Conservation (phyloP, 2,329 filamentous ascomycete species). For the Calonectria naviculata region DNA sequence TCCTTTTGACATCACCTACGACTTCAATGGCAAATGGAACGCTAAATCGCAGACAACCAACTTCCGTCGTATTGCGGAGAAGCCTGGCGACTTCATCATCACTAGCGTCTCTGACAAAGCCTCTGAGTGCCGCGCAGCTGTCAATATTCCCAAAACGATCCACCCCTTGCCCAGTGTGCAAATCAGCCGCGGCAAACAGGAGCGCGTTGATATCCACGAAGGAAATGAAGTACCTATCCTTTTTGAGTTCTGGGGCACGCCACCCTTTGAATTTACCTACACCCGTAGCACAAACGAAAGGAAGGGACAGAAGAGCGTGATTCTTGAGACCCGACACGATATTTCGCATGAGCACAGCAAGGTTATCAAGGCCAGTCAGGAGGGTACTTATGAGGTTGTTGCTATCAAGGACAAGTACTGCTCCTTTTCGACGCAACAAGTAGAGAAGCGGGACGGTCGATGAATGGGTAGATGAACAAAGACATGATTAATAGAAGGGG, state of each 20-base stretch:
- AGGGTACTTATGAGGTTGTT: slow-evolving; percentile 97
- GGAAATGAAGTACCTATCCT: slow-evolving; percentile 92
- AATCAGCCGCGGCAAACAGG: slow-evolving; percentile 85
- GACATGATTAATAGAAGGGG: slow-evolving; percentile 10
- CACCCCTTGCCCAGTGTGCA: slow-evolving; percentile 93
- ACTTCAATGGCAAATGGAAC: slow-evolving; percentile 84
- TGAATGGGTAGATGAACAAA: slow-evolving; percentile 24
- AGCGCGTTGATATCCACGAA: slow-evolving; percentile 93
- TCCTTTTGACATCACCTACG: slow-evolving; percentile 94
- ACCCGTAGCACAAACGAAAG: slow-evolving; percentile 88
- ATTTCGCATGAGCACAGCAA: slow-evolving; percentile 84
- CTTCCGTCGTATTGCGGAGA: slow-evolving; percentile 94
- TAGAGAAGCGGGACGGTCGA: slow-evolving; percentile 60
- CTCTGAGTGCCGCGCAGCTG: slow-evolving; percentile 85
- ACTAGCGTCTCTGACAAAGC: slow-evolving; percentile 89
- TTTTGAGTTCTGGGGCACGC: slow-evolving; percentile 95
- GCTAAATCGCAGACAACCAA: slow-evolving; percentile 83
- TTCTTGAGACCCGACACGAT: slow-evolving; percentile 93
- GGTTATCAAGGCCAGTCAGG: slow-evolving; percentile 85
- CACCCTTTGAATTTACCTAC: slow-evolving; percentile 98
- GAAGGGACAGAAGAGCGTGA: slow-evolving; percentile 79
- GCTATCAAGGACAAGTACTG: slow-evolving; percentile 95
- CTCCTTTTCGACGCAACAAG: slow-evolving; percentile 81
- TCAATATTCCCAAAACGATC: slow-evolving; percentile 83
- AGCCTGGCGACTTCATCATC: slow-evolving; percentile 88